Evolutionary conservation across 176 grass and related monocot genomes (phyloP).

Genomic region (Hsuehochloa calcarea): DNA sequence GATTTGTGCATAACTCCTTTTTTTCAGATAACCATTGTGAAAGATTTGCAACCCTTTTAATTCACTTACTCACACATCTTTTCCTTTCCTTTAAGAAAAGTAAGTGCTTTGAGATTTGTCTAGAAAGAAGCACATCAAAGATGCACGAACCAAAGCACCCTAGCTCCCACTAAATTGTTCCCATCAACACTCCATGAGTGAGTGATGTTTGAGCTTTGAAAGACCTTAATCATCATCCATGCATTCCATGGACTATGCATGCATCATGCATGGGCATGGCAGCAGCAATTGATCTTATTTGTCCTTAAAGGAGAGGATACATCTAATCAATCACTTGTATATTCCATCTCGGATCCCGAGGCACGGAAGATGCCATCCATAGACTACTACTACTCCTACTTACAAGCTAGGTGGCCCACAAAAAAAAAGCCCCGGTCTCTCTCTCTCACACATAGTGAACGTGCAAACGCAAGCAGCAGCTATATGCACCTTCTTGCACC

Average conservation of each 20-base stretch:
- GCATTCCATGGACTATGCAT: background rate
- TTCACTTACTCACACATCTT: too few relatives aligned
- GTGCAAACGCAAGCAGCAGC: background rate
- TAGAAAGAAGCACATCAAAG: slow-evolving; percentile 4
- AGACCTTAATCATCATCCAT: background rate
- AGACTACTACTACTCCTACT: background rate
- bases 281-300: background rate
- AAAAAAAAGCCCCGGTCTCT: background rate
- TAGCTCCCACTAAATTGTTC: background rate
- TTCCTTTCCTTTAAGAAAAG: background rate
- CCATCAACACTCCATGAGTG: background rate
- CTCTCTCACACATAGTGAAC: background rate
- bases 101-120: background rate
- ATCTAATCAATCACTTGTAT: background rate
- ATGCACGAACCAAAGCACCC: background rate
- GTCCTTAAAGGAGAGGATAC: background rate
- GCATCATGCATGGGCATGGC: background rate
- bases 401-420: background rate
- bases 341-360: slow-evolving; percentile 26
- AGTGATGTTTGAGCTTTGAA: background rate
- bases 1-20: background rate
- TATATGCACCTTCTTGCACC: background rate
- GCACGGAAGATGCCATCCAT: slow-evolving; percentile 6
- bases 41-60: background rate
- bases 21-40: background rate